Evolutionary conservation across 2,329 filamentous ascomycete genomes (phyloP), one percentile per base, ranked within the genome.

Genomic region (Colletotrichum spaethianum): DNA sequence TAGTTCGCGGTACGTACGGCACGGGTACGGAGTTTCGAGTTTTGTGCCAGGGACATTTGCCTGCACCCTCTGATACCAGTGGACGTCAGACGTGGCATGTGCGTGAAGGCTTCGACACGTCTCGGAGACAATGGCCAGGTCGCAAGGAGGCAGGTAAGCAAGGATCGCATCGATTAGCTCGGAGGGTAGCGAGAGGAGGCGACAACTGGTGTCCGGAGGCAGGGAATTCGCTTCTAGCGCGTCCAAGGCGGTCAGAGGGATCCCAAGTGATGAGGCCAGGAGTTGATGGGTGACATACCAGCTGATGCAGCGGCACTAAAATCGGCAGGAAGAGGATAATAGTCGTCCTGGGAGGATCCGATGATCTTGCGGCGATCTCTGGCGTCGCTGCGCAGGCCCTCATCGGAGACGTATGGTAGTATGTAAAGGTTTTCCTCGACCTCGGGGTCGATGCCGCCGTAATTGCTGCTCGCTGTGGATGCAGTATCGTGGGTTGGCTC

Each of bases 91-190:
- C 6, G 84, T 83, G 36, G 91, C 89, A 76, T 93, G 89, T 12
- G 81, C 80, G 61, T 87, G 85, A 3, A 98, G 83, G 4, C 81
- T 78, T 31, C 84, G 90, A 80, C 92, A 96, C 31, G 91, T 92
- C 12, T 83, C 82, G 2, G 91, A 89, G 16, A 92, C 79, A 1
- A 83, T 80, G 33, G 86, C 86, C 14, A 98, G 88, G 69, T 95
- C 92, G 48, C 84, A 75, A 0, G 93, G 88, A 0, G 88, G 82
- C 6, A 98, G 87, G 77, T 89, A 91, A 42, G 85, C 85, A 18
- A 97, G 83, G 57, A 98, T 91, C n/a, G 88, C 83, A 75, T 93
- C 88, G 40, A 97, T 84, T 11, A 98, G 85, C 80, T 98, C 95
- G 16, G 90, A 81, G 0, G 95, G 95, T 1, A 98, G 87, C 26